These are phyloP conservation scores for Thymus mandschuricus DNA, from an alignment of 257 asterid genomes.

Conservation along the genomic window DNA sequence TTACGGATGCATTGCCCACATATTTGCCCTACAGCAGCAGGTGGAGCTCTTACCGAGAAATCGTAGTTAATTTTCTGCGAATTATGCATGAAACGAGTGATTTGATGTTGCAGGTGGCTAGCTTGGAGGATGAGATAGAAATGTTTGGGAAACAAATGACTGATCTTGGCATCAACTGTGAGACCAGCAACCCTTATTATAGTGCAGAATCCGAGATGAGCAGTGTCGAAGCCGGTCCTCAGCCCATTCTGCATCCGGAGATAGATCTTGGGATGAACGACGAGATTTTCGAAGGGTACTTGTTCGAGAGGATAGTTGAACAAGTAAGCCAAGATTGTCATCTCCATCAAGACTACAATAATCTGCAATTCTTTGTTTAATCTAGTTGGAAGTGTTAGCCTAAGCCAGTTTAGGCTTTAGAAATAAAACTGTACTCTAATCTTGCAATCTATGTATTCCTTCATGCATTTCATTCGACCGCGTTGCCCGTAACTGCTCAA, in stretches of 20 bases:
- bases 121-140: conserved; percentile 67
- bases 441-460: not conserved
- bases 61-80: not conserved
- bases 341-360: not conserved
- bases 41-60: conserved; percentile 23
- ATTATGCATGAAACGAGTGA: not conserved
- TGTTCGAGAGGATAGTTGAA: conserved; percentile 30
- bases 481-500: too few relatives aligned
- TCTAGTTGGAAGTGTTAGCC: conserved; percentile 11
- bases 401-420: too few relatives aligned
- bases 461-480: not conserved
- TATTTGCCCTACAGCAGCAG: conserved; percentile 69
- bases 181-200: conserved; percentile 2
- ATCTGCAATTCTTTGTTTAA: conserved; percentile 10
- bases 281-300: conserved; percentile 27
- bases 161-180: conserved; percentile 27
- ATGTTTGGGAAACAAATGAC: conserved; percentile 53
- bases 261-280: conserved; percentile 31
- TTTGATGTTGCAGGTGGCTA: conserved; percentile 53
- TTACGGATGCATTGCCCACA: conserved; percentile 69
- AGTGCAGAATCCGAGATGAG: conserved; percentile 26
- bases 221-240: conserved; percentile 12
- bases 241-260: conserved; percentile 21
- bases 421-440: too few relatives aligned
- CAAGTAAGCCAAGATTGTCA: not conserved